These are phyloP conservation scores for Zalaria obscura DNA, from an alignment of 2,329 filamentous ascomycete species.

Conservation along the genomic window DNA sequence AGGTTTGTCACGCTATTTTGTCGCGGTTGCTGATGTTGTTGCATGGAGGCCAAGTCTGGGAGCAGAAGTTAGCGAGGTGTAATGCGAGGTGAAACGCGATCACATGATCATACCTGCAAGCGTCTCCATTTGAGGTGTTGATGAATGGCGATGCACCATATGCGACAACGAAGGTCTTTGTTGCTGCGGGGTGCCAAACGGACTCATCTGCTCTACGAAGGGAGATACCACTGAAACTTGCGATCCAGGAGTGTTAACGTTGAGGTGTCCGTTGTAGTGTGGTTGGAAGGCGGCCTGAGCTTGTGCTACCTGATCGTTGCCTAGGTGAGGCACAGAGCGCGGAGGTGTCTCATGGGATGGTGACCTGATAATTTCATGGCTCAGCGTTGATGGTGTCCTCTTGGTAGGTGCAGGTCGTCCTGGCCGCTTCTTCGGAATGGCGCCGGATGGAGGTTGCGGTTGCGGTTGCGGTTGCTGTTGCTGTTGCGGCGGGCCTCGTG, in stretches of 20 bases:
- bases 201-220: slow-evolving; percentile 1
- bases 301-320: slow-evolving; percentile 4
- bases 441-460: not conserved
- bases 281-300: slow-evolving; percentile 5
- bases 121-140: slow-evolving; percentile 33
- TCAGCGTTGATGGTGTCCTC: slow-evolving; percentile 26
- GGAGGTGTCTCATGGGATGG: slow-evolving; percentile 6
- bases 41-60: slow-evolving; percentile 32
- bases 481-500: not conserved
- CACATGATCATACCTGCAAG: slow-evolving; percentile 24
- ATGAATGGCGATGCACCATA: slow-evolving; percentile 23
- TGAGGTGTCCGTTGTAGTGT: not conserved
- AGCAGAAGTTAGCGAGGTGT: not conserved
- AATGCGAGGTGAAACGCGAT: not conserved
- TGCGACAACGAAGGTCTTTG: slow-evolving; percentile 6
- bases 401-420: slow-evolving; percentile 13
- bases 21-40: slow-evolving; percentile 28
- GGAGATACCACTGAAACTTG: not conserved
- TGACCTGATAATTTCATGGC: slow-evolving; percentile 20
- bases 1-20: not conserved
- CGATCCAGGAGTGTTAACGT: too few relatives aligned
- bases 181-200: slow-evolving; percentile 4
- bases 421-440: slow-evolving; percentile 17
- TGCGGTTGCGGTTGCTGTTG: not conserved
- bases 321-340: slow-evolving; percentile 1